A percentile compares a stretch with the other conserved stretches of the same genome.
These are phyloP conservation scores for Reticulascus tulasneorum DNA, from an alignment of 2,329 filamentous ascomycete species.

Conservation along the genomic window DNA sequence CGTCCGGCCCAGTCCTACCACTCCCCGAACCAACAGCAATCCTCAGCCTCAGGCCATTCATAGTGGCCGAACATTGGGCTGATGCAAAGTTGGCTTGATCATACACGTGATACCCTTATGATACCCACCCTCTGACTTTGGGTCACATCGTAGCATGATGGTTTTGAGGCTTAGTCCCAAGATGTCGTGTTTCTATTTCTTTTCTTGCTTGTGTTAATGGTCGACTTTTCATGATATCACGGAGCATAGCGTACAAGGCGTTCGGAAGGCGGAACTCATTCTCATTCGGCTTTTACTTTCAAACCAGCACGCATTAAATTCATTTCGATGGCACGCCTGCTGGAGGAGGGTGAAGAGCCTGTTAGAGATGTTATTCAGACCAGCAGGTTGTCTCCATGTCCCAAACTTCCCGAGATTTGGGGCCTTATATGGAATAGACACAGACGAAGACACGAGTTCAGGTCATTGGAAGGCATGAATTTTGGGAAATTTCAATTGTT, in stretches of 20 bases:
- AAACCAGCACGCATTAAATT: no score
- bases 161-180: constrained; percentile 8
- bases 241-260: constrained; percentile 39
- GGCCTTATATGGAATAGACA: no score
- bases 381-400: no score
- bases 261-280: constrained; percentile 23
- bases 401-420: no score
- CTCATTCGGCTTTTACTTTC: constrained; percentile 12
- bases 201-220: constrained; percentile 9
- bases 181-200: not conserved
- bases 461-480: no score
- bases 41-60: constrained; percentile 43
- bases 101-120: constrained; percentile 19
- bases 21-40: constrained; percentile 29
- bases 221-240: constrained; percentile 21
- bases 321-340: constrained; percentile 6
- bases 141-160: constrained; percentile 8
- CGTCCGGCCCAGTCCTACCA: constrained; percentile 30
- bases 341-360: not conserved
- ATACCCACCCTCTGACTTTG: constrained; percentile 17
- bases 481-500: no score
- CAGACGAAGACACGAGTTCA: no score
- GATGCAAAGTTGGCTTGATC: constrained; percentile 17
- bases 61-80: constrained; percentile 49
- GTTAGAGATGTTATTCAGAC: no score